Conservation (phyloP, 1,139 yeast genomes). For the Debaryomyces robertsiae region DNA sequence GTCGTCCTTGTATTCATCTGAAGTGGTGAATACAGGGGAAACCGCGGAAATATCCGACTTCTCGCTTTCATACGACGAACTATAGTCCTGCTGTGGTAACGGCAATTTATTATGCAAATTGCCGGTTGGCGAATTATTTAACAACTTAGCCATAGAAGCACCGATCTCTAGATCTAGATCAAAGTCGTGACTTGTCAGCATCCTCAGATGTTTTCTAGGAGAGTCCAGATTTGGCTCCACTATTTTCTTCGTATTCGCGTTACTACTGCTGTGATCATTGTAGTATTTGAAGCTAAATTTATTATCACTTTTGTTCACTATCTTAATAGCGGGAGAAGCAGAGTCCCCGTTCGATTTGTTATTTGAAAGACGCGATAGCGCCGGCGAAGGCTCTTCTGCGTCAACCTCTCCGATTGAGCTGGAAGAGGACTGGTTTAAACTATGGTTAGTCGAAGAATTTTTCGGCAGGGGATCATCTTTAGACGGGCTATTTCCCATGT, state of each 20-base stretch:
- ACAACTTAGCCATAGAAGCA: constrained; percentile 46
- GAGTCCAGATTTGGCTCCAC: not conserved
- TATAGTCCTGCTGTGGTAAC: constrained; percentile 15
- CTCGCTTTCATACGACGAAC: constrained; percentile 46
- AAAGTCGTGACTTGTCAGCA: constrained; percentile 9
- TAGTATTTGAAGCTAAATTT: constrained; percentile 16
- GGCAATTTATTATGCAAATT: constrained; percentile 4
- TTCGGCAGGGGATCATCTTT: constrained; percentile 56
- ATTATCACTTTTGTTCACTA: constrained; percentile 15
- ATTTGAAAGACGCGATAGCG: constrained; percentile 42
- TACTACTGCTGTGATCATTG: constrained; percentile 15
- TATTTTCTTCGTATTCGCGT: constrained; percentile 10
- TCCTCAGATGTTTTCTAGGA: constrained; percentile 2
- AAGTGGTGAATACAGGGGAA: constrained; percentile 44
- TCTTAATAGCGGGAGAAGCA: constrained; percentile 21
- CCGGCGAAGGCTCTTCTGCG: constrained; percentile 47
- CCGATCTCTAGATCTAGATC: constrained; percentile 48
- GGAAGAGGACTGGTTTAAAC: constrained; percentile 16
- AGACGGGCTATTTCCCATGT: constrained; percentile 66
- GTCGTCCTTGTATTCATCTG: constrained; percentile 36
- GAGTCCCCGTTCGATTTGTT: constrained; percentile 14
- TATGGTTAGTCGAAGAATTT: constrained; percentile 22
- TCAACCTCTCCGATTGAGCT: constrained; percentile 40
- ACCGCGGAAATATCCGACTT: constrained; percentile 16
- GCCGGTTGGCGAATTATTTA: constrained; percentile 21